phyloP scores from a whole-genome alignment of 2,329 filamentous ascomycete genomes.

The Tolypocladium endophyticum region DNA sequence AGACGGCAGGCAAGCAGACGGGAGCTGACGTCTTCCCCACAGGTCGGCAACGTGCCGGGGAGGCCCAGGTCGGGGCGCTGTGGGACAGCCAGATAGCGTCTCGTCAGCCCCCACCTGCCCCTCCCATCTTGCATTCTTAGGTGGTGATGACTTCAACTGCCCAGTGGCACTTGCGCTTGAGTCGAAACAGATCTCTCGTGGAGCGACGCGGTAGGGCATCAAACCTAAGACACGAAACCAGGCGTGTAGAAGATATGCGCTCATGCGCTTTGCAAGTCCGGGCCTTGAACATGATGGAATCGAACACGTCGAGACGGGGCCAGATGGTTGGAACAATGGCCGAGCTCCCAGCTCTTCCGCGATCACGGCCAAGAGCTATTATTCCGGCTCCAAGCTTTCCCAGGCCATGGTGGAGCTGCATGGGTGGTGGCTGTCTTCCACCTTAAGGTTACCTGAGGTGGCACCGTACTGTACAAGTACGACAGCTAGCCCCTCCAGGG shows the following conservation, averaged over 20 bases:
- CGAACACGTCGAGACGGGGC: not conserved
- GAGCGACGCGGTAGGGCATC: not conserved
- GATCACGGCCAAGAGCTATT: not conserved
- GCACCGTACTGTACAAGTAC: no score
- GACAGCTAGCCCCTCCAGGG: not conserved
- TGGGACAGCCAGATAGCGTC: not conserved
- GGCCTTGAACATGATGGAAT: not conserved
- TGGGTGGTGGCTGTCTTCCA: not conserved
- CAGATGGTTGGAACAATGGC: no score
- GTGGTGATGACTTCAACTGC: not conserved
- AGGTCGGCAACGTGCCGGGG: not conserved
- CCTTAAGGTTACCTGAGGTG: no score
- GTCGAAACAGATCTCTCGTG: not conserved
- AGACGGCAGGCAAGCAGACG: not conserved
- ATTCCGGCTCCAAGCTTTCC: no score
- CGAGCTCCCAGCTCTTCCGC: not conserved
- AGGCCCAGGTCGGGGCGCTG: not conserved
- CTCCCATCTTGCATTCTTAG: no score
- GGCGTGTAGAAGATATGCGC: not conserved
- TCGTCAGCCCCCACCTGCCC: not conserved
- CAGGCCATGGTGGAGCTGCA: not conserved
- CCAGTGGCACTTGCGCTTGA: not conserved
- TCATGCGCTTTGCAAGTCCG: not conserved
- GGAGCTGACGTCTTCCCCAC: not conserved
- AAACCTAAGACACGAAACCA: not conserved